Evolutionary conservation across 768 basidiomycete species (phyloP), one percentile per base, ranked within the genome.

Genomic region (Leccinum longicurvipes): DNA sequence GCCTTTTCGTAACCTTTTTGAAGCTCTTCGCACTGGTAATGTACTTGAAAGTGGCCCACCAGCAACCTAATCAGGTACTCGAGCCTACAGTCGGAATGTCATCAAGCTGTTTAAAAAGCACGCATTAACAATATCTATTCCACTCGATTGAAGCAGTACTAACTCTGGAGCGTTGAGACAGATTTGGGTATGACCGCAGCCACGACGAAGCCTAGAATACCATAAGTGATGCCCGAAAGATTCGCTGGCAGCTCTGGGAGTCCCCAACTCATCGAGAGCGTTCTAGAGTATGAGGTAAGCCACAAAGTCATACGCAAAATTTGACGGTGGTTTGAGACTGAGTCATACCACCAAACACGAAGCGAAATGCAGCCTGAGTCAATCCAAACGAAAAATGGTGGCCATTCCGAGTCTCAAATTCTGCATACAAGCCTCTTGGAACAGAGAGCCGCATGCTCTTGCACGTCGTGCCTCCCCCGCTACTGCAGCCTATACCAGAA

Each of bases 1-100:
- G 61, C 75, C 60, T 70, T 68, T 15, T 63, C 53, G 23, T 70
- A 72, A 0, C 74, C 74, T 53, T 72, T 58, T 51, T 66, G 66
- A 76, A n/a, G 4, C 62, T 53, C 1, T 23, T 21, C 10, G 51
- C 64, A 28, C 64, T 60, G 10, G 21, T 50, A 2, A 63, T 1
- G 47, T 47, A 67, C 21, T 44, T 64, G 7, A 61, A 44, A 6
- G 63, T 60, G 3, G 54, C 61, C 41, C 63, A 53, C 50, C 63
- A 73, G 9, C 72, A 74, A 19, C 67, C 59, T 0, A 73, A 29
- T 32, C 67, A 62, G 12, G 47, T 53, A 3, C 58, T 63, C 7
- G 57, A 63, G 3, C 73, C 71, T 5, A 69, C 49, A 3, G 71
- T 64, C 0, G 74, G 74, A 2, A 74, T 68, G 5, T 41, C 42